These are phyloP conservation scores for Rubia yunnanensis DNA, from an alignment of 257 asterid genomes.

Conservation along the genomic window DNA sequence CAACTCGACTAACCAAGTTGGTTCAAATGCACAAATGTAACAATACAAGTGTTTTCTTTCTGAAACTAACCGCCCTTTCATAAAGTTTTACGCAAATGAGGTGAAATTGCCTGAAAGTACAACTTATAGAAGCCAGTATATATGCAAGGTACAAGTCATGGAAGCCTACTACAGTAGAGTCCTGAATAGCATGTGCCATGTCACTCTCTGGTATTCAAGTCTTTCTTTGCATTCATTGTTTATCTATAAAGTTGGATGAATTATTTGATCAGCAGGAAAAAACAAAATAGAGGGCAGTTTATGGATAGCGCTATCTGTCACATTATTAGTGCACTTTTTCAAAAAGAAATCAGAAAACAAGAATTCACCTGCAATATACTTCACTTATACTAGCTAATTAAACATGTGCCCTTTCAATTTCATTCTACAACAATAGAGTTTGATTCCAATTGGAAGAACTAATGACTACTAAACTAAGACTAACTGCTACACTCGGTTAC, in stretches of 20 bases:
- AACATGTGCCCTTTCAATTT: no score
- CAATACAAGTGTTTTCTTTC: background rate
- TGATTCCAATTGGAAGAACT: background rate
- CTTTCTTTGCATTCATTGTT: background rate
- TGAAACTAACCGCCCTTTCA: background rate
- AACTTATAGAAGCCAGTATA: no score
- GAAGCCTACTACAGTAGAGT: background rate
- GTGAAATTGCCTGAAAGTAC: no score
- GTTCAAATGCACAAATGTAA: background rate
- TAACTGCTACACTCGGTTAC: background rate
- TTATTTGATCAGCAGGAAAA: background rate
- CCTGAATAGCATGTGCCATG: constrained; percentile 1
- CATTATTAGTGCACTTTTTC: background rate
- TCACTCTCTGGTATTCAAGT: background rate
- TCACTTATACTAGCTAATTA: background rate
- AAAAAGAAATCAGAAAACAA: background rate
- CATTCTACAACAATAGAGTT: background rate
- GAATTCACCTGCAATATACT: background rate
- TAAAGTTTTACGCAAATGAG: no score
- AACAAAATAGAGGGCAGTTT: background rate
- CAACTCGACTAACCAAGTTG: background rate
- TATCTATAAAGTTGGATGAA: background rate
- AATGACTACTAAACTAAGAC: background rate
- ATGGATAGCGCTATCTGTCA: background rate
- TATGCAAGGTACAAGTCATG: background rate